Evolutionary conservation across 768 basidiomycete genomes (phyloP), one percentile per base, ranked within the genome.

Genomic region (Boletus pseudopeckii): DNA sequence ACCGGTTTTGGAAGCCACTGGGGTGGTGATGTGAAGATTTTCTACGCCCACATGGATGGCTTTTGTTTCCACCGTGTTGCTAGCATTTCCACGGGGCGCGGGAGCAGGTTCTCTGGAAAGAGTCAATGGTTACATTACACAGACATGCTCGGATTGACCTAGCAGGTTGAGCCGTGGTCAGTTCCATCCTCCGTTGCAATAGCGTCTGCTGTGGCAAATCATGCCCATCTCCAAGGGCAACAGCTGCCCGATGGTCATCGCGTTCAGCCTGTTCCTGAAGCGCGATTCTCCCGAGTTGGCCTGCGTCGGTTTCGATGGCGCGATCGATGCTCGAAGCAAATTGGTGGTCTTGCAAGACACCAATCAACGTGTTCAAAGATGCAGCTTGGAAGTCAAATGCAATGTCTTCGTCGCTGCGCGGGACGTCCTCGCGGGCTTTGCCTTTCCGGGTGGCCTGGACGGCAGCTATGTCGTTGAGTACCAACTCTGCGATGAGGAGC

Each of bases 311-410:
- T 17, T 65, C 66, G n/a, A 78, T 57, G 5, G 79, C 77, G 5
- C 58, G 58, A n/a, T 70, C 71, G 9, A 83, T 56, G 52, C 76
- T 80, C 49, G 61, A 65, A 0, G 81, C 80, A 11, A 79, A 60
- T 15, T 62, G 65, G 14, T 65, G 52, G 54, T 81, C 80, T 3
- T 68, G 62, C 26, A 75, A 62, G n/a, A 64, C 40, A 0, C 57
- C 59, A 4, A 76, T 52, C 39, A 71, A 53, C 9, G 60, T 55
- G 7, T 65, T 53, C 6, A 78, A 48, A 15, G 73, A 69, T 28
- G 76, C 69, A 3, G 67, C 66, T 49, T 79, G 79, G 1, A 77
- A 39, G 36, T 70, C 67, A 8, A 79, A 64, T 0, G 82, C 82
- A 8, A 74, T 49, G 37, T 80, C 77, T 37, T 76, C 74, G 58